Evolutionary conservation across 192 early-diverging fungal genomes (phyloP), one percentile per base, ranked within the genome.

Genomic region (Linnemannia hyalina): DNA sequence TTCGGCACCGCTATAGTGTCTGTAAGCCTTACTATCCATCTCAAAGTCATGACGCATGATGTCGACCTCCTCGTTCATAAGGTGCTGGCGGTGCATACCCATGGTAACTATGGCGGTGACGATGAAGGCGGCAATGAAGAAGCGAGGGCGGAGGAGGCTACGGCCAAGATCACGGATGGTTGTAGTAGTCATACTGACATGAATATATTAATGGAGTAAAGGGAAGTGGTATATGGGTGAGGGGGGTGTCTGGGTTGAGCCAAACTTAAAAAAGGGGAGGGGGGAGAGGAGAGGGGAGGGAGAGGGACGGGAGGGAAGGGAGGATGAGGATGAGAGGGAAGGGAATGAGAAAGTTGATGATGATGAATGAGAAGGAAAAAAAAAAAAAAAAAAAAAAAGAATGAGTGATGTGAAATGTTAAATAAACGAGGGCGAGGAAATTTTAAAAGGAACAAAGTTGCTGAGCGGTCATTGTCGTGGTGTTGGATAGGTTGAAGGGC

Each of bases 81-180:
- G 16, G 22, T 18, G 49, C 26, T 36, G 6, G 10, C 35, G 65
- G 65, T 35, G 35, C 18, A 68, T 9, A 32, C 29, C 35, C 29
- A 68, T 35, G 29, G 29, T 36, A 18, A 68, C 65, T 13, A 68
- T 18, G 32, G 35, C 65, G 29, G n/a, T 36, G 35, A 68, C 29
- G 11, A 36, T 36, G 18, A 68, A 68, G 29, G 65, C 65, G 65
- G 65, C 65, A 15, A 68, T 32, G 49, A 52, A 16, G 65, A 68
- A 68, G 11, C 65, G 26, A 18, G 65, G 65, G 13, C 35, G 15
- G 32, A 36, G 26, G 11, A 36, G 29, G 65, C 15, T 11, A 15
- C 65, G 65, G 65, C 8, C 29, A 36, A 68, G 26, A 68, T 68
- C 65, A 35, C 65, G 65, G 65, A 68, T 5, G n/a, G 65, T 68